Percentiles rank a stretch among this genome's conserved stretches.
Evolutionary conservation across 2,329 filamentous ascomycete genomes (phyloP).

Genomic region (Fusarium incarnatum): DNA sequence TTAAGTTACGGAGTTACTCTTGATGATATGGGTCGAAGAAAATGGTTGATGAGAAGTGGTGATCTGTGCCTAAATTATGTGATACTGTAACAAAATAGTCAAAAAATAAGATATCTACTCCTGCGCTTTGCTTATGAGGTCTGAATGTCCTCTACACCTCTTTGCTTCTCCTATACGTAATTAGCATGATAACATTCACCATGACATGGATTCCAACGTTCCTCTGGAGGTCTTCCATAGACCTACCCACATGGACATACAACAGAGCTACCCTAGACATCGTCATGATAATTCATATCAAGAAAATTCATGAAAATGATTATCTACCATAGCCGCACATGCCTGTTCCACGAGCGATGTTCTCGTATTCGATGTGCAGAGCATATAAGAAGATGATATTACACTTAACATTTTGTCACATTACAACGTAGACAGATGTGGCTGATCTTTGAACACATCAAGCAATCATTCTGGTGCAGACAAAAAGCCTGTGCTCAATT

Average conservation of each 20-base stretch:
- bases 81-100: constrained; percentile 17
- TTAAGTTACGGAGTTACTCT: constrained; percentile 43
- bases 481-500: not conserved
- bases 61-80: constrained; percentile 15
- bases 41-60: constrained; percentile 26
- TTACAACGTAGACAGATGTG: not conserved
- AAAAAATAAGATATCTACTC: constrained; percentile 8
- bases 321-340: not conserved
- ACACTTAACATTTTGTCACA: not conserved
- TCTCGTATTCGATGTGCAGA: not conserved
- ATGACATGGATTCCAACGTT: not conserved
- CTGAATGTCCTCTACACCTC: not conserved
- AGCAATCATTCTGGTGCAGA: not conserved
- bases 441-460: not conserved
- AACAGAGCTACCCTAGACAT: not conserved
- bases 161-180: not conserved
- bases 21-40: constrained; percentile 10
- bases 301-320: not conserved
- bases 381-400: not conserved
- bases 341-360: not conserved
- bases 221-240: not conserved
- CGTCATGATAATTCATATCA: not conserved
- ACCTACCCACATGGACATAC: not conserved
- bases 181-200: not conserved
- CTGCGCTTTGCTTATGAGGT: not conserved